A percentile compares a stretch with the other conserved stretches of the same genome.
Conservation (phyloP, 1,284 basidiomycete genomes). For the Cutaneotrichosporon daszewskae region DNA sequence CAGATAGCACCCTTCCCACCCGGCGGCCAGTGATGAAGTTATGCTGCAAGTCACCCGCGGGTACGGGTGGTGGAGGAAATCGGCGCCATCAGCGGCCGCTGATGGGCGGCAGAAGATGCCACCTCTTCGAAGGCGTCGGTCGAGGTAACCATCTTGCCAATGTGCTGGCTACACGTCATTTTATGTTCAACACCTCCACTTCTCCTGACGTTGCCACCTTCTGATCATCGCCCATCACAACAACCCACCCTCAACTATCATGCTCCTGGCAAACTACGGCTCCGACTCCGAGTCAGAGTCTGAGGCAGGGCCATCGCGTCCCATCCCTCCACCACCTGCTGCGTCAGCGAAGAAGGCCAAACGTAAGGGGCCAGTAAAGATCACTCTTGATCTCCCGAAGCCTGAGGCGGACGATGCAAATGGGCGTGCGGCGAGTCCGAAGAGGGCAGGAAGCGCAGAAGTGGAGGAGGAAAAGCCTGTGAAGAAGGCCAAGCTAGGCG, state of each 20-base stretch:
- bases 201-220: neutral
- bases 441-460: neutral
- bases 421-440: constrained; percentile 1
- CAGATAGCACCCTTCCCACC: too few species aligned
- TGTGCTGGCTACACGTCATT: too few species aligned
- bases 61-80: too few species aligned
- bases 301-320: neutral
- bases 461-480: constrained; percentile 2
- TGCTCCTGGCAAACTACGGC: constrained; percentile 45
- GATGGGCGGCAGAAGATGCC: too few species aligned
- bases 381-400: constrained; percentile 42
- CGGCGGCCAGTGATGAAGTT: too few species aligned
- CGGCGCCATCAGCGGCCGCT: too few species aligned
- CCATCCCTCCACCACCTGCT: constrained; percentile 2
- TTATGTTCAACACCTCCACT: too few species aligned
- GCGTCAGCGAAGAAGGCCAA: constrained; percentile 14
- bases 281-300: constrained; percentile 36
- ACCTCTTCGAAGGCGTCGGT: too few species aligned
- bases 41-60: too few species aligned
- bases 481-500: constrained; percentile 23
- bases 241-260: constrained; percentile 12
- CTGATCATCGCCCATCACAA: too few species aligned
- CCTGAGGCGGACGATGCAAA: constrained; percentile 3
- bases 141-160: too few species aligned
- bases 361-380: constrained; percentile 39